phyloP scores from a whole-genome alignment of 1,284 basidiomycete genomes.

The Schizophyllum commune region DNA sequence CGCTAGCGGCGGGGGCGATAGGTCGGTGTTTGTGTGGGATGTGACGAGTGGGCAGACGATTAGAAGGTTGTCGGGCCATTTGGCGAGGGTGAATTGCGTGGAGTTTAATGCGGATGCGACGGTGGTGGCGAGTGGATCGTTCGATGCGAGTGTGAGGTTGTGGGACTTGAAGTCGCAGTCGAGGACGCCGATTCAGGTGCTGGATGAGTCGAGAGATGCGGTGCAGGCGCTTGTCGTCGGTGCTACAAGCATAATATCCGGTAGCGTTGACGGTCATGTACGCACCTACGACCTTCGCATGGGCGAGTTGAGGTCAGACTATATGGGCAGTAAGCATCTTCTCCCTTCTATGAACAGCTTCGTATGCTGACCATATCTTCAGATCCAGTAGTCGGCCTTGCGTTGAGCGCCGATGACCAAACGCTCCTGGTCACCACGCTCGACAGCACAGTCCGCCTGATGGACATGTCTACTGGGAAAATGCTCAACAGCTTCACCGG shows the following conservation, averaged over 20 bases:
- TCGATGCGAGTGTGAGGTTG: constrained; percentile 79
- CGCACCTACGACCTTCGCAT: constrained; percentile 91
- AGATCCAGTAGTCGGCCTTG: constrained; percentile 83
- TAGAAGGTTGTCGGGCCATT: constrained; percentile 79
- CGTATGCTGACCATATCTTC: constrained; percentile 5
- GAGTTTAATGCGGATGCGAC: constrained; percentile 85
- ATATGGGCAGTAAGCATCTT: constrained; percentile 77
- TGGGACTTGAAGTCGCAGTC: constrained; percentile 88
- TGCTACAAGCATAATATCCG: constrained; percentile 63
- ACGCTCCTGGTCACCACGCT: constrained; percentile 79
- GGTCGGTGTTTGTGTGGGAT: constrained; percentile 92
- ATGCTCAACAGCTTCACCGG: constrained; percentile 82
- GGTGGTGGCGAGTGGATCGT: constrained; percentile 82
- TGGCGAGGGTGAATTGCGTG: constrained; percentile 85
- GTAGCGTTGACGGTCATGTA: constrained; percentile 87
- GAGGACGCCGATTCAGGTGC: constrained; percentile 80
- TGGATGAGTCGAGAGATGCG: constrained; percentile 87
- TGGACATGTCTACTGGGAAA: constrained; percentile 81
- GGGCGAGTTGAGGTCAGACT: constrained; percentile 84
- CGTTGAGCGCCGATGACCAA: constrained; percentile 66
- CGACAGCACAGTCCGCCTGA: constrained; percentile 78
- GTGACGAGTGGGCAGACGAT: constrained; percentile 82
- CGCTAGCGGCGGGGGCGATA: constrained; percentile 90
- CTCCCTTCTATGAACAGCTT: neutral
- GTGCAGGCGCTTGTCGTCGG: constrained; percentile 75